These are phyloP conservation scores for Mucor mucedo DNA, from an alignment of 371 early-diverging fungal genomes.

Conservation along the genomic window DNA sequence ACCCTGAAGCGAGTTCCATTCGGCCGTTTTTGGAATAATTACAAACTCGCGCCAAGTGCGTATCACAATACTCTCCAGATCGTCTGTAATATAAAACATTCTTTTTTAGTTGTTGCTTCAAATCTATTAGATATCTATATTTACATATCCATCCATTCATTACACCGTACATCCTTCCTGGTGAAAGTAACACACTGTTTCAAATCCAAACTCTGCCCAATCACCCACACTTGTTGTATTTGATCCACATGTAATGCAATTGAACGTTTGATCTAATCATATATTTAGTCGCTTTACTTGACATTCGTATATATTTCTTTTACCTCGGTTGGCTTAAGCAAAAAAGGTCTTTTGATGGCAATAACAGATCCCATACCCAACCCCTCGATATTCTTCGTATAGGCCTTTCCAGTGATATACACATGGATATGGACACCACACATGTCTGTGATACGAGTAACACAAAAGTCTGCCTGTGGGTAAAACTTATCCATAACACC, in stretches of 20 bases:
- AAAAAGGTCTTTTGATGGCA: conserved; percentile 31
- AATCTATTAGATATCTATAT: no score
- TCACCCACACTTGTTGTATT: conserved; percentile 36
- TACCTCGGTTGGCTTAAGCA: conserved; percentile 33
- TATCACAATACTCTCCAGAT: conserved; percentile 46
- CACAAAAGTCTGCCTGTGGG: conserved; percentile 23
- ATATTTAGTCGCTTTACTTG: neutral
- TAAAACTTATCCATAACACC: conserved; percentile 41
- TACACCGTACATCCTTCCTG: conserved; percentile 29
- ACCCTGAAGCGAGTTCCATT: conserved; percentile 56
- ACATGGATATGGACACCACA: conserved; percentile 28
- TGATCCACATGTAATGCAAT: conserved; percentile 35
- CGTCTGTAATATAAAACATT: conserved; percentile 27
- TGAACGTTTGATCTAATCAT: conserved; percentile 9
- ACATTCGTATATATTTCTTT: neutral
- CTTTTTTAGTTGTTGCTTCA: neutral
- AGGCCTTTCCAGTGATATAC: conserved; percentile 41
- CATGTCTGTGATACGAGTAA: conserved; percentile 41
- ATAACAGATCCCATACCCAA: conserved; percentile 36
- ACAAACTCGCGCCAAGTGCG: conserved; percentile 36
- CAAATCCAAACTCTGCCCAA: conserved; percentile 47
- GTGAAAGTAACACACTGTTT: conserved; percentile 34
- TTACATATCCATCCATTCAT: conserved; percentile 45
- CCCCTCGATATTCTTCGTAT: conserved; percentile 16
- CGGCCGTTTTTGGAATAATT: conserved; percentile 44